phyloP scores from a whole-genome alignment of 2,329 filamentous ascomycete species.

The Colletotrichum sp. region DNA sequence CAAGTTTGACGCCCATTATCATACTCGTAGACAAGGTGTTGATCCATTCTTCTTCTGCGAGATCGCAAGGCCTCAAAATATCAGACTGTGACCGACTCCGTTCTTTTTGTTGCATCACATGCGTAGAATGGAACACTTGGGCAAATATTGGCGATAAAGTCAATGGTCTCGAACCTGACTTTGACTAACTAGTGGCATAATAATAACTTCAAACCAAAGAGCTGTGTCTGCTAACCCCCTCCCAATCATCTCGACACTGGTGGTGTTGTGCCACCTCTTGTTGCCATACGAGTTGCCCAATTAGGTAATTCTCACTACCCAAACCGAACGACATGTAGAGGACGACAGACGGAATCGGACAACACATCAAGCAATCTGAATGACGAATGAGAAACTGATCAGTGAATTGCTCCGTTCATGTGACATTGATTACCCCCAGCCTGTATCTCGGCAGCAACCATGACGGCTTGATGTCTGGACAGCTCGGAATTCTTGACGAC shows the following conservation, averaged over 20 bases:
- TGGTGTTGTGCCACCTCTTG: not conserved
- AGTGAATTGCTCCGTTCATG: accelerated
- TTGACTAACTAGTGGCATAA: no score
- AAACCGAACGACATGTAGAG: not conserved
- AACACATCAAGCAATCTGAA: not conserved
- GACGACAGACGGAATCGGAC: accelerated
- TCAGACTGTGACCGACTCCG: not conserved
- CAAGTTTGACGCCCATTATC: accelerated
- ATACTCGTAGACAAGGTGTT: accelerated
- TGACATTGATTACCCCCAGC: not conserved
- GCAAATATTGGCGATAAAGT: no score
- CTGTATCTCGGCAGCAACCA: not conserved
- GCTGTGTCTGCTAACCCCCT: not conserved
- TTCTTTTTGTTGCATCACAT: no score
- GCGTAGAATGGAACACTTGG: not conserved
- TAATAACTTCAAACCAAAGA: accelerated
- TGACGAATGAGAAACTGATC: not conserved
- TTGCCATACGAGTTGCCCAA: not conserved
- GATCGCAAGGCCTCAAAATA: not conserved
- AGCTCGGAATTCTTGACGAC: not conserved
- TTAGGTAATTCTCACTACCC: not conserved
- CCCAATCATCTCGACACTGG: not conserved
- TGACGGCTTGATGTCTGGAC: not conserved
- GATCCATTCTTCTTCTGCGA: accelerated
- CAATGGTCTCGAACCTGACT: no score